phyloP scores from a whole-genome alignment of 2,329 filamentous ascomycete genomes.

The Aspergillus sp. region DNA sequence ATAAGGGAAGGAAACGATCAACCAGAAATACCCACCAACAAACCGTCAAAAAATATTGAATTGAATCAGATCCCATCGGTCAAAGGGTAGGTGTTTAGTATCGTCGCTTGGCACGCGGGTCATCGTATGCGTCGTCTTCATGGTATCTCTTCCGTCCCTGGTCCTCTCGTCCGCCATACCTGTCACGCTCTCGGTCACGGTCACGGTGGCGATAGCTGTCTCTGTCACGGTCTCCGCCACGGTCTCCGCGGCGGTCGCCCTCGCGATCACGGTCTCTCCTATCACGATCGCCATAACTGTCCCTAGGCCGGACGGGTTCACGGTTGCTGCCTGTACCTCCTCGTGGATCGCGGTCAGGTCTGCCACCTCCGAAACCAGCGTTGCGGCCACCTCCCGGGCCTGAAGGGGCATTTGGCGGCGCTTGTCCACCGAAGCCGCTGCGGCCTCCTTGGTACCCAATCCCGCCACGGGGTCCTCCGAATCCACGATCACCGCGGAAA shows the following conservation, averaged over 20 bases:
- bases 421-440: conserved; percentile 52
- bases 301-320: conserved; percentile 75
- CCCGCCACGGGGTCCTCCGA: conserved; percentile 54
- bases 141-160: conserved; percentile 69
- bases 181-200: conserved; percentile 50
- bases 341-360: conserved; percentile 57
- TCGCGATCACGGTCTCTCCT: conserved; percentile 49
- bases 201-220: conserved; percentile 53
- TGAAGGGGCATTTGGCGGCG: conserved; percentile 56
- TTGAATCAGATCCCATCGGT: conserved; percentile 18
- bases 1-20: conserved; percentile 31
- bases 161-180: conserved; percentile 56
- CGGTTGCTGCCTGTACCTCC: conserved; percentile 76
- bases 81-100: conserved; percentile 50
- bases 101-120: conserved; percentile 65
- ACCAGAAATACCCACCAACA: conserved; percentile 52
- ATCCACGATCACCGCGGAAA: conserved; percentile 57
- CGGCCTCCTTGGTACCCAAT: conserved; percentile 64
- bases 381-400: conserved; percentile 61
- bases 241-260: conserved; percentile 53
- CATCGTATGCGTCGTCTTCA: conserved; percentile 80
- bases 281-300: conserved; percentile 58
- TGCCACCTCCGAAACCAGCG: conserved; percentile 54
- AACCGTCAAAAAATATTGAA: conserved; percentile 35
- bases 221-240: conserved; percentile 61